Percentiles rank a stretch among this genome's conserved stretches.
phyloP scores from a whole-genome alignment of 2,329 filamentous ascomycete genomes.

The Fusarium dimerum region DNA sequence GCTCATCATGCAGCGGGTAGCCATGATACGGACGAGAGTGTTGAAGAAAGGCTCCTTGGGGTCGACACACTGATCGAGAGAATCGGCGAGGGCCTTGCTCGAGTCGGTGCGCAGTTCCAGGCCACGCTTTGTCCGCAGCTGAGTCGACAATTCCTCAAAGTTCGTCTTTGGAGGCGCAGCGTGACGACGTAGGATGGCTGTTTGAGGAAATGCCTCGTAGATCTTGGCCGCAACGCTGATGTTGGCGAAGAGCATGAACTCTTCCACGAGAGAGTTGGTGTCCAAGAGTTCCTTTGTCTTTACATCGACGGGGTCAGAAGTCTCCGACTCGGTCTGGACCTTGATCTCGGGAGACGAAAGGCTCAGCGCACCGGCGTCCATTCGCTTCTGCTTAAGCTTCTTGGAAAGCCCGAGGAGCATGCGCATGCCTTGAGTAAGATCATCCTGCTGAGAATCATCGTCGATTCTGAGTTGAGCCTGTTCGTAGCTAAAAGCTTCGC shows the following conservation, averaged over 20 bases:
- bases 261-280: conserved; percentile 96
- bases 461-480: conserved; percentile 93
- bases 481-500: conserved; percentile 97
- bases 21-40: conserved; percentile 94
- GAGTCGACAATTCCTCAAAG: conserved; percentile 90
- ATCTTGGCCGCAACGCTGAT: conserved; percentile 90
- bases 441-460: conserved; percentile 82
- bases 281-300: conserved; percentile 93
- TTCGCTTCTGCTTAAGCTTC: conserved; percentile 90
- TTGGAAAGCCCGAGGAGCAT: conserved; percentile 85
- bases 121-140: conserved; percentile 83
- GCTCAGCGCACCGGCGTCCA: conserved; percentile 93
- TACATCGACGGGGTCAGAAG: conserved; percentile 92
- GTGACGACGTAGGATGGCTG: conserved; percentile 89
- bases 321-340: conserved; percentile 92
- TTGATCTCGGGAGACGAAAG: conserved; percentile 97
- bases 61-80: conserved; percentile 82
- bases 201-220: conserved; percentile 90
- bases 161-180: conserved; percentile 91
- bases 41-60: conserved; percentile 91
- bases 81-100: conserved; percentile 90
- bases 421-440: conserved; percentile 87
- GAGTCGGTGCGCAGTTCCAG: conserved; percentile 81
- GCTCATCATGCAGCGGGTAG: conserved; percentile 98
- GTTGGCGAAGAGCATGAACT: conserved; percentile 99